Base-by-base conservation (phyloP, 371 early-diverging fungal genomes). In the Nematocida sp. region DNA sequence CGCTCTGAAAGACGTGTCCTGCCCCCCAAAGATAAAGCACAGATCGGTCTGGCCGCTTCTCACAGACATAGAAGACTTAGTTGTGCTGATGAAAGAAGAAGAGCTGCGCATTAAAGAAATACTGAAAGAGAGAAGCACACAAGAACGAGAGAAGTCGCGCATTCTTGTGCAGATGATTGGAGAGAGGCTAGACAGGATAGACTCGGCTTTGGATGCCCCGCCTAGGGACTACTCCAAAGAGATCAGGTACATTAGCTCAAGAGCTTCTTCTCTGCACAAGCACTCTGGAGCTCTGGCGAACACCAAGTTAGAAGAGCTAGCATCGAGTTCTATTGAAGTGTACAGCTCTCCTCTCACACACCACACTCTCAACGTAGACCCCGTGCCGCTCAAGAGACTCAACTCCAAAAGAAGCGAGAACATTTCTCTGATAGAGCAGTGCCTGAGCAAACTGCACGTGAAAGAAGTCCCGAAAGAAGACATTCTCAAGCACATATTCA, bases 81-180 rank as follows among this genome's bases (percentile, higher is more conserved):
- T 58, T 19, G 56, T 67, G 21, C 57, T 67, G 3, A 4, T 67
- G 0, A 67, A 55, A 38, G 55, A 67, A 19, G 38, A 67, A 58
- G 19, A 40, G 38, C 23, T 43, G 7, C 4, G 41, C 5, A 7
- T 66, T 21, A 60, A 37, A 1, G 40, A 55, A 4, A 25, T 17
- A 43, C 23, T 67, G 3, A 11, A 13, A 23, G 67, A 67, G 21
- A 45, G 38, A n/a, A 4, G 38, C 0, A 32, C 19, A 17, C 0
- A 13, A 8, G 8, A 40, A 25, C 11, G 11, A 29, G 60, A 55
- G 21, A 67, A 58, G 34, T 25, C 23, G 1, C 21, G 29, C 11
- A 55, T 55, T 32, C 13, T 67, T 4, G 8, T 45, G 3, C 25
- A 37, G 8, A 17, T 48, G 34, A 1, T 67, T 13, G 13, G 45